Evolutionary conservation across 306 rosid species (phyloP), one percentile per base, ranked within the genome.

Genomic region (Prunus mira): DNA sequence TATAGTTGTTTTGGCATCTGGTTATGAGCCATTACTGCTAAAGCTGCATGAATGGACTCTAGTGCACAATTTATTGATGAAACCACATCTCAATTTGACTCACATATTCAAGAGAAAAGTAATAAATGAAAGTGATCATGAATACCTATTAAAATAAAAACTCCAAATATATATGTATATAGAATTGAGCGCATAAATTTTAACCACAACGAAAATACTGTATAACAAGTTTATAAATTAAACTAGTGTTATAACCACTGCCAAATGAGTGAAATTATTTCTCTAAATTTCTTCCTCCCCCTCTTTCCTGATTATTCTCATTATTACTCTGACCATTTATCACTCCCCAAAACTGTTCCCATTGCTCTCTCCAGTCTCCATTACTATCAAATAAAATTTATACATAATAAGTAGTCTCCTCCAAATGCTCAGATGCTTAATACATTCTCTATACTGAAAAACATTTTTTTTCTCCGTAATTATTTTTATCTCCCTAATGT

Each of bases 11-110:
- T 95, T 76, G 97, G 99, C 99, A 95, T 95, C 82, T 88, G 90
- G 71, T 81, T 75, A 72, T 90, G 82, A 61, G 97, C 87, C 97
- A 95, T 95, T 83, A 95, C 89, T 25, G 91, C 88, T 65, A 95
- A 84, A 17, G 97, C 95, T 54, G 97, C 96, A 86, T 95, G 99
- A 80, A 95, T 95, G 81, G 99, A 88, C 91, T 95, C 98, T 80
- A 95, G 82, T 4, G 96, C 97, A 79, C 88, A 84, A 76, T 88
- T 86, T 79, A 95, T 75, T 41, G 97, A 82, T 14, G 91, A 87
- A 87, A 92, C 76, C 76, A 77, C 77, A 69, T 91, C 95, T 72
- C 96, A 90, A 88, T 89, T 90, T 75, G 89, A 88, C 98, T 95
- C 92, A 82, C 88, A 89, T 69, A 72, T 70, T 25, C 25, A 58